phyloP scores from a whole-genome alignment of 2,329 filamentous ascomycete species.

The Colletotrichum sojae region DNA sequence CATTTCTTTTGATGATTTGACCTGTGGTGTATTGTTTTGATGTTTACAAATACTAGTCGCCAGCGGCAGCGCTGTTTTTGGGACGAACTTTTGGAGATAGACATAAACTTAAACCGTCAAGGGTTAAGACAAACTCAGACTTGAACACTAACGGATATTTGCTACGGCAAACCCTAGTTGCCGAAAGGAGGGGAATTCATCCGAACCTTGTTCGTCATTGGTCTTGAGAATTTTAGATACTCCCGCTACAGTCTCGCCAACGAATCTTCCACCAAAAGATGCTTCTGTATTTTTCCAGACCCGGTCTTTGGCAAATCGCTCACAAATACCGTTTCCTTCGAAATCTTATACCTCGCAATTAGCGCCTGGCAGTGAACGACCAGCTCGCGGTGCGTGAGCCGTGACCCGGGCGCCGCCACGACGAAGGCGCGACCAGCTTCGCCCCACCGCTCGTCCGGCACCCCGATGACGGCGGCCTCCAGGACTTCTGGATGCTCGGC shows the following conservation, averaged over 20 bases:
- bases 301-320: slow-evolving; percentile 24
- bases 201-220: neutral
- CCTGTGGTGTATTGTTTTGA: neutral
- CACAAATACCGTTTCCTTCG: slow-evolving; percentile 28
- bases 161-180: too few species aligned
- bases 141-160: too few species aligned
- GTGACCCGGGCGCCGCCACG: slow-evolving; percentile 1
- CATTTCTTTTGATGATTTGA: slow-evolving; percentile 13
- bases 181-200: too few species aligned
- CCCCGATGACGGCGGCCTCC: slow-evolving; percentile 26
- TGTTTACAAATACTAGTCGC: too few species aligned
- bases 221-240: neutral
- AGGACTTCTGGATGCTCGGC: slow-evolving; percentile 23
- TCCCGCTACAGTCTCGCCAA: slow-evolving; percentile 15
- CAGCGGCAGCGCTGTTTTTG: neutral
- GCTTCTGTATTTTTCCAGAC: slow-evolving; percentile 32
- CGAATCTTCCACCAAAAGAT: slow-evolving; percentile 16
- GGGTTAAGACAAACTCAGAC: too few species aligned
- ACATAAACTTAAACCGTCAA: neutral
- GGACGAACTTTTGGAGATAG: too few species aligned
- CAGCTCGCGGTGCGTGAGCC: neutral
- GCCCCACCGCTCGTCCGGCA: slow-evolving; percentile 30
- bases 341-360: slow-evolving; percentile 30
- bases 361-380: slow-evolving; percentile 11
- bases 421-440: slow-evolving; percentile 35